Evolutionary conservation across 1,284 basidiomycete genomes (phyloP).

Genomic region (Ustilago curta): DNA sequence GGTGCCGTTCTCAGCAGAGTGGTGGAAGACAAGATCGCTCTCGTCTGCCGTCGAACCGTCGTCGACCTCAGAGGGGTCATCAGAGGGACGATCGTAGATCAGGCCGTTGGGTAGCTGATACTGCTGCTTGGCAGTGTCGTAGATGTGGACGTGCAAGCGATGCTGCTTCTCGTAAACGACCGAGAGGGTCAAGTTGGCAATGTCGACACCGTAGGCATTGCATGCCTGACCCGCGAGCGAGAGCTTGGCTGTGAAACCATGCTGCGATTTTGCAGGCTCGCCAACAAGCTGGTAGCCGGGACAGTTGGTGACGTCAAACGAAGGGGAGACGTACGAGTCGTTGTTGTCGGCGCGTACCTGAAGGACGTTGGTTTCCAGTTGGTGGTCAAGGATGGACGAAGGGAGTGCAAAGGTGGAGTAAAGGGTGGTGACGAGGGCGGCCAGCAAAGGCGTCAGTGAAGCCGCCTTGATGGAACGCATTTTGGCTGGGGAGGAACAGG

Average conservation of each 20-base stretch:
- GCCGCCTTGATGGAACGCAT: conserved; percentile 40
- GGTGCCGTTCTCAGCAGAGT: conserved; percentile 71
- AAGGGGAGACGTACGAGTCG: conserved; percentile 23
- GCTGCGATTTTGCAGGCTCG: conserved; percentile 15
- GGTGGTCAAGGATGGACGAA: conserved; percentile 22
- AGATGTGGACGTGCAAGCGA: conserved; percentile 79
- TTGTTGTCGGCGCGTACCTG: conserved; percentile 21
- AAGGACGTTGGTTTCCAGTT: conserved; percentile 31
- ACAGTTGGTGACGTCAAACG: conserved; percentile 42
- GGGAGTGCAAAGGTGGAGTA: conserved; percentile 22
- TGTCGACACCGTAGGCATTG: conserved; percentile 79
- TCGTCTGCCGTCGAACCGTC: conserved; percentile 36
- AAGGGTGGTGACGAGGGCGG: conserved; percentile 29
- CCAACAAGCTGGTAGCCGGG: conserved; percentile 54
- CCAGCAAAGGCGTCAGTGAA: conserved; percentile 32
- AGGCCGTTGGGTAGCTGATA: conserved; percentile 77
- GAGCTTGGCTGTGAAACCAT: conserved; percentile 75
- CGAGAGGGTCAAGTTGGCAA: conserved; percentile 75
- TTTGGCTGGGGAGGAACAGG: not conserved
- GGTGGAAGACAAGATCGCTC: conserved; percentile 74
- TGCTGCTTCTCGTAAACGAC: conserved; percentile 75
- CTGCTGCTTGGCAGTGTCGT: conserved; percentile 74
- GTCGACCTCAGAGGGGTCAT: conserved; percentile 42
- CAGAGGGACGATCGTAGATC: conserved; percentile 75
- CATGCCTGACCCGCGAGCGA: conserved; percentile 76